phyloP scores from a whole-genome alignment of 2,329 filamentous ascomycete genomes.

The Samsoniella hepiali region DNA sequence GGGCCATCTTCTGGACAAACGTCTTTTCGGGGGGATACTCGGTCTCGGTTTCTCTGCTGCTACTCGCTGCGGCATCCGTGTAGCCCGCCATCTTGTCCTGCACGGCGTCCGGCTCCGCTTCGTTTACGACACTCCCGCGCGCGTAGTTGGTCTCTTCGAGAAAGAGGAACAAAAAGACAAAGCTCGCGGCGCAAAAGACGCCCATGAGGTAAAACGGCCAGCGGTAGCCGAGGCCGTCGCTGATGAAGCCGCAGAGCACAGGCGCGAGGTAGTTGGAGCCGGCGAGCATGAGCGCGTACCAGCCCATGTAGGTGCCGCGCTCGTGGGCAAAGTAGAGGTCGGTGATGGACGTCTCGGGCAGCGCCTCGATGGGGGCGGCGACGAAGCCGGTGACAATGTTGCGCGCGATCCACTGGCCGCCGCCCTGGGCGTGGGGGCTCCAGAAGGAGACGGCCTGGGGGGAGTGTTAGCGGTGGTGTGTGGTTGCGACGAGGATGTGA shows the following conservation, averaged over 20 bases:
- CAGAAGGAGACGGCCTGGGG: constrained; percentile 25
- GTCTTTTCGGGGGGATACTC: constrained; percentile 33
- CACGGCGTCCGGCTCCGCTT: constrained; percentile 1
- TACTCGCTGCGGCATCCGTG: neutral
- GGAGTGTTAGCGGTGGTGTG: neutral
- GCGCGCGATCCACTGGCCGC: constrained; percentile 43
- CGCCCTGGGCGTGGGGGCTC: constrained; percentile 37
- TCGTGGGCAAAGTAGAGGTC: constrained; percentile 43
- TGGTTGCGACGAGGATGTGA: no score
- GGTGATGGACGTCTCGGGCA: constrained; percentile 43
- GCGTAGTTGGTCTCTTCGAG: constrained; percentile 59
- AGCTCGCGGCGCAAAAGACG: constrained; percentile 36
- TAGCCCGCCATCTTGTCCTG: neutral
- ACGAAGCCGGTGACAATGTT: constrained; percentile 44
- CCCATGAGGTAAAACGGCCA: constrained; percentile 44
- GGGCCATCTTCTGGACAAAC: constrained; percentile 40
- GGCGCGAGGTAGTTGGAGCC: constrained; percentile 42
- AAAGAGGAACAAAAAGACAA: constrained; percentile 49
- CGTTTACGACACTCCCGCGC: constrained; percentile 24
- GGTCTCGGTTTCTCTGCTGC: neutral
- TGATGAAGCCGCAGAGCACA: constrained; percentile 44
- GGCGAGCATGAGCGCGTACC: constrained; percentile 40
- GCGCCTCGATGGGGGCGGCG: constrained; percentile 43
- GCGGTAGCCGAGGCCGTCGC: constrained; percentile 38
- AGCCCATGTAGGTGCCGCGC: constrained; percentile 41